Conservation (phyloP, 2,329 filamentous ascomycete genomes). For the Pseudogymnoascus sp. region DNA sequence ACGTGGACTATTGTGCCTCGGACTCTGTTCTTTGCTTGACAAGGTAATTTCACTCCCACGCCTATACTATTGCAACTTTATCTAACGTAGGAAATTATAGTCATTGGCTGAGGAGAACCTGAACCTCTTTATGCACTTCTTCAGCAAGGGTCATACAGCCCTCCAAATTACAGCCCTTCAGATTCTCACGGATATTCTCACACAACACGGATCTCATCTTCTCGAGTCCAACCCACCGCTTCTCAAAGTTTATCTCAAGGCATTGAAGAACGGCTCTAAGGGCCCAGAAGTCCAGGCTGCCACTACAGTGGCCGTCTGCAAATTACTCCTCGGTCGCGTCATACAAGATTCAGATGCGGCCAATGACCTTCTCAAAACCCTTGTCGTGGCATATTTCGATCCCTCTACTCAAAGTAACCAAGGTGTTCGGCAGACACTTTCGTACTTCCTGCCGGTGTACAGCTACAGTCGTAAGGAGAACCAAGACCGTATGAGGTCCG, state of each 20-base stretch:
- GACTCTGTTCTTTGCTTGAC: constrained; percentile 83
- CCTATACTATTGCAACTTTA: not conserved
- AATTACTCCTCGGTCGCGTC: constrained; percentile 73
- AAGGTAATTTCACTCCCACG: constrained; percentile 40
- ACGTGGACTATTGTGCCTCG: constrained; percentile 78
- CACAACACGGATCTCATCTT: constrained; percentile 76
- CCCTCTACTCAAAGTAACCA: constrained; percentile 74
- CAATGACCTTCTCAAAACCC: constrained; percentile 70
- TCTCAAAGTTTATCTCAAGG: constrained; percentile 77
- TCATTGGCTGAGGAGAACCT: constrained; percentile 88
- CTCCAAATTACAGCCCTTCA: constrained; percentile 86
- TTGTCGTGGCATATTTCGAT: constrained; percentile 84
- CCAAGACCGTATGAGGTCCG: constrained; percentile 67
- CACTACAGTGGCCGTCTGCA: constrained; percentile 73
- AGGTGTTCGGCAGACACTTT: constrained; percentile 73
- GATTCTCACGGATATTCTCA: constrained; percentile 86
- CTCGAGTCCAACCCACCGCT: constrained; percentile 59
- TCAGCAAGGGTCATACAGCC: constrained; percentile 81
- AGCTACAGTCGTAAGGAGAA: constrained; percentile 79
- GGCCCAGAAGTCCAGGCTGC: constrained; percentile 69
- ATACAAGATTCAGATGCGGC: constrained; percentile 59
- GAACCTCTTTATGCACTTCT: constrained; percentile 90
- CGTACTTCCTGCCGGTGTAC: constrained; percentile 92
- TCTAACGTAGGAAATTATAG: constrained; percentile 26
- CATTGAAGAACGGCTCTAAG: constrained; percentile 63